Evolutionary conservation across 2,329 filamentous ascomycete species (phyloP).

Genomic region (Ophiostoma angusticollis): DNA sequence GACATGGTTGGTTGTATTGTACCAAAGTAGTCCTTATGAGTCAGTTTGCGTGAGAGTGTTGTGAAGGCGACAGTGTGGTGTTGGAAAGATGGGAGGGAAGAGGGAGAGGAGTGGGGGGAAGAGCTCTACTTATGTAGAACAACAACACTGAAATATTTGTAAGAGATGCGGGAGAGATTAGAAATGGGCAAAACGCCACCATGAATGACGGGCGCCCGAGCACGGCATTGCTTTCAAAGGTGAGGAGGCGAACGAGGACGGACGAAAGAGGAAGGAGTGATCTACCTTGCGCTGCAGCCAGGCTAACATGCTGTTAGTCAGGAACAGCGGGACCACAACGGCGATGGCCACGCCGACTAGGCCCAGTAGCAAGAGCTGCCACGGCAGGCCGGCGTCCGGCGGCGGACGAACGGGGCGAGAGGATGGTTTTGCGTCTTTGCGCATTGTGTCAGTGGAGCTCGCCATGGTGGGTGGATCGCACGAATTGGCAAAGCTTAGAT

Average conservation of each 20-base stretch:
- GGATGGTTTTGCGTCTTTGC: too few relatives aligned
- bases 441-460: too few relatives aligned
- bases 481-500: too few relatives aligned
- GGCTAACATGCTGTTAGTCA: constrained; percentile 1
- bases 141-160: background rate
- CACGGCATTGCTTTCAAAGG: background rate
- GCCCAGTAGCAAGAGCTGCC: background rate
- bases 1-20: constrained; percentile 13
- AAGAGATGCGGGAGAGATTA: background rate
- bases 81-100: background rate
- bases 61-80: too few relatives aligned
- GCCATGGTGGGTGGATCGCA: too few relatives aligned
- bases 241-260: background rate
- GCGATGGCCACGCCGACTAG: background rate
- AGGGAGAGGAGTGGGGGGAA: background rate
- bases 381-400: too few relatives aligned
- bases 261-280: background rate
- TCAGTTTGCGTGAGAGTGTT: too few relatives aligned
- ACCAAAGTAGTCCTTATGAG: background rate
- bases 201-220: background rate
- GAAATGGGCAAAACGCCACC: background rate
- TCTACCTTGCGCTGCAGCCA: background rate
- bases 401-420: too few relatives aligned
- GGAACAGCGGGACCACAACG: constrained; percentile 1
- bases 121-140: constrained; percentile 1